A percentile compares a stretch with the other conserved stretches of the same genome.
Evolutionary conservation across 2,329 filamentous ascomycete genomes (phyloP).

Genomic region (Phyllosticta citriasiana): DNA sequence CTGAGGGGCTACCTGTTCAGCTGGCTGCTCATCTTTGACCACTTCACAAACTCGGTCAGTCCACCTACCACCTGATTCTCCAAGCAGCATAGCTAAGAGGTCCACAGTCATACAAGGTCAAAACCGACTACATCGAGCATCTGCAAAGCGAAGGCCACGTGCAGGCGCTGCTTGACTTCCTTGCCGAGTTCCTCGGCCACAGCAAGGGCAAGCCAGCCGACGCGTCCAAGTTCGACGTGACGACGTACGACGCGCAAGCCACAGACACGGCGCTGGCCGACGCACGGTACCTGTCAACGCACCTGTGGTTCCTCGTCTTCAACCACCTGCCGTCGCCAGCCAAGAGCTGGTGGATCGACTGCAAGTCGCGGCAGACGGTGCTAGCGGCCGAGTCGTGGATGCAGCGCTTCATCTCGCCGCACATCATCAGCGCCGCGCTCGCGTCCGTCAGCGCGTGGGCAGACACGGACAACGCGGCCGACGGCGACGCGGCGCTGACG

Average conservation of each 20-base stretch:
- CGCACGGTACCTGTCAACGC: conserved; percentile 72
- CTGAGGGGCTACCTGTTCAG: conserved; percentile 75
- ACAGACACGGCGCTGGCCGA: conserved; percentile 46
- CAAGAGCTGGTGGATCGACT: conserved; percentile 75
- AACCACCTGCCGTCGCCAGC: conserved; percentile 69
- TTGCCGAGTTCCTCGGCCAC: conserved; percentile 77
- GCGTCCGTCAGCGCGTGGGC: conserved; percentile 61
- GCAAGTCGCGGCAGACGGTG: conserved; percentile 67
- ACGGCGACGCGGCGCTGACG: conserved; percentile 43
- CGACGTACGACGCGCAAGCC: conserved; percentile 36
- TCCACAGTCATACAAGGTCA: conserved; percentile 62
- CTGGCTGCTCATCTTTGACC: conserved; percentile 85
- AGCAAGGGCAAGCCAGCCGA: conserved; percentile 61
- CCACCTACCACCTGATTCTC: neutral
- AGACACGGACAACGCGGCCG: conserved; percentile 26
- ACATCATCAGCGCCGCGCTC: conserved; percentile 56
- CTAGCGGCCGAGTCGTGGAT: conserved; percentile 78
- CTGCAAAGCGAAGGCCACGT: conserved; percentile 67
- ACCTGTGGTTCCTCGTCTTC: conserved; percentile 76
- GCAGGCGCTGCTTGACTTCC: conserved; percentile 61
- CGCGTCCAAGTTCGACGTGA: conserved; percentile 60
- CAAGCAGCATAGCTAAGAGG: conserved; percentile 16
- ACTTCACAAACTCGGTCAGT: conserved; percentile 58
- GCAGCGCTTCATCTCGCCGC: conserved; percentile 55
- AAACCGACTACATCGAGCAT: conserved; percentile 67